A percentile compares a stretch with the other conserved stretches of the same genome.
phyloP scores from a whole-genome alignment of 2,329 filamentous ascomycete species.

The Verruconis gallopava region DNA sequence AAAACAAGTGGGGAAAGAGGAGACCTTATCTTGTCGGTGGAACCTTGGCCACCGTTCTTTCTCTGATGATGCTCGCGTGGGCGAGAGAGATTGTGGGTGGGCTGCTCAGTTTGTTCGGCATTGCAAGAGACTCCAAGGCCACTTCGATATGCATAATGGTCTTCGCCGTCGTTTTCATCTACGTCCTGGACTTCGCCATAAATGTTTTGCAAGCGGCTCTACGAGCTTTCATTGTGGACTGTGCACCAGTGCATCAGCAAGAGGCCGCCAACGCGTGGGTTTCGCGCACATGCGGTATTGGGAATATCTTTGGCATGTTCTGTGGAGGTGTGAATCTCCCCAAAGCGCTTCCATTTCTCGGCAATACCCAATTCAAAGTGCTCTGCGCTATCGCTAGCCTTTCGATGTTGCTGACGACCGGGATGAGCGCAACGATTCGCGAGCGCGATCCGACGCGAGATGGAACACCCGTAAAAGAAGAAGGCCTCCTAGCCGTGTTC shows the following conservation, averaged over 20 bases:
- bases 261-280: slow-evolving; percentile 92
- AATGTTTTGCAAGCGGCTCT: slow-evolving; percentile 92
- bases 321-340: slow-evolving; percentile 76
- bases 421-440: slow-evolving; percentile 57
- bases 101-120: slow-evolving; percentile 57
- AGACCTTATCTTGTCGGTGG: slow-evolving; percentile 40
- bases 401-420: slow-evolving; percentile 54
- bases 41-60: slow-evolving; percentile 35
- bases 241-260: slow-evolving; percentile 83
- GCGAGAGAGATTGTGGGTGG: slow-evolving; percentile 45
- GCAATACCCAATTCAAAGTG: slow-evolving; percentile 82
- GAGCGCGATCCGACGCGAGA: slow-evolving; percentile 74
- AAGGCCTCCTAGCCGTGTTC: slow-evolving; percentile 69
- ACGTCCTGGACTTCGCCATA: slow-evolving; percentile 85
- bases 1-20: slow-evolving; percentile 35
- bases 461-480: slow-evolving; percentile 44
- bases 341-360: slow-evolving; percentile 62
- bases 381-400: slow-evolving; percentile 76
- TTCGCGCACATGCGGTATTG: slow-evolving; percentile 70
- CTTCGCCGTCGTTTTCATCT: slow-evolving; percentile 74
- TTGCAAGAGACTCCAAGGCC: slow-evolving; percentile 48
- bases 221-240: slow-evolving; percentile 86
- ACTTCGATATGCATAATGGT: slow-evolving; percentile 58
- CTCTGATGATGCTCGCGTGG: slow-evolving; percentile 38
- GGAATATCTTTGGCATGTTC: slow-evolving; percentile 82